Conservation (phyloP, 108 stramenopile species). For the Pseudonitzschia multistriata region DNA sequence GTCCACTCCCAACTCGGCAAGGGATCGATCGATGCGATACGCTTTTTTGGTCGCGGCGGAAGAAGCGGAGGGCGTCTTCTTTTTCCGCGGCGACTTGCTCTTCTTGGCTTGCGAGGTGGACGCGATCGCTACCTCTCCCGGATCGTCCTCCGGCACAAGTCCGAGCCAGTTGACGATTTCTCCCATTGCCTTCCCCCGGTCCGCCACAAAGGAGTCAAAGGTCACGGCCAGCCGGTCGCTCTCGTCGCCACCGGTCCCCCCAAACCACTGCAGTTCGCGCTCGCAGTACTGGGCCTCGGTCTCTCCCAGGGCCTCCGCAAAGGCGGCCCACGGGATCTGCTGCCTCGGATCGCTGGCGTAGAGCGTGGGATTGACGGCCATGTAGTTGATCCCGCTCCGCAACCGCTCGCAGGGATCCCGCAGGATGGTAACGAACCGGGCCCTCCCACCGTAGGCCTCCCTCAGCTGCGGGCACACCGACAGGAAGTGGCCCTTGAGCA, state of each 20-base stretch:
- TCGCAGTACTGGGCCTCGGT: neutral
- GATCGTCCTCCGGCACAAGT: neutral
- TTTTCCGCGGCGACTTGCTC: neutral
- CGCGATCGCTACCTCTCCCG: neutral
- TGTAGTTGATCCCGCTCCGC: neutral
- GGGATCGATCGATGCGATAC: neutral
- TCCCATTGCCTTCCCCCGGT: neutral
- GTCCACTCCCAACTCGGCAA: neutral
- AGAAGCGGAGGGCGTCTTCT: neutral
- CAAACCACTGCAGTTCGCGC: neutral
- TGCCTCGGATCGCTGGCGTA: neutral
- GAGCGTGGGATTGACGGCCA: neutral
- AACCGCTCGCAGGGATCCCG: neutral
- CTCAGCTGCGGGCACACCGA: neutral
- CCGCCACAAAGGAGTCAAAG: neutral
- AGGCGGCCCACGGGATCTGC: neutral
- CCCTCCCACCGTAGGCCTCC: neutral
- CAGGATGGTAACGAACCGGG: neutral
- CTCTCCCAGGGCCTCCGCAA: neutral
- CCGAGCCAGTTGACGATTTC: neutral
- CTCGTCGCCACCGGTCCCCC: neutral
- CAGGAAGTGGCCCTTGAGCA: conserved; percentile 1
- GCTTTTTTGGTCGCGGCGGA: neutral
- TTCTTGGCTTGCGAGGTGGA: neutral
- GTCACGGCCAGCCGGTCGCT: neutral